phyloP scores from a whole-genome alignment of 192 early-diverging fungal species.

The Dimargaris cristalligena region DNA sequence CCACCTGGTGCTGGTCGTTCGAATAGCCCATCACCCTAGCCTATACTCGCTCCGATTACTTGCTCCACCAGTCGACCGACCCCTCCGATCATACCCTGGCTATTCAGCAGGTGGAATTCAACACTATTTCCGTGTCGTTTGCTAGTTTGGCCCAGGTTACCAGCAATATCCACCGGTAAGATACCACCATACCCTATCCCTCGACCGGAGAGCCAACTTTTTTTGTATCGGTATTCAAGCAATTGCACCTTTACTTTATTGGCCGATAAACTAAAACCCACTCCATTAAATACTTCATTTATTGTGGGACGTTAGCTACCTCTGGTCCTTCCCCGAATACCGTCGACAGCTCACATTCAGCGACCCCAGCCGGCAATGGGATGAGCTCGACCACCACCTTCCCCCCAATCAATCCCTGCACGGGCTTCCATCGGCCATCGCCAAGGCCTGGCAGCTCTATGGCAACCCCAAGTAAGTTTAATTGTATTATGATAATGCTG shows the following conservation, averaged over 20 bases:
- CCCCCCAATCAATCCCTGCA: background rate
- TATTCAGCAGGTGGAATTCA: constrained; percentile 92
- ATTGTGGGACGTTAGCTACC: too few relatives aligned
- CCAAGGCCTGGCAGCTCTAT: constrained; percentile 35
- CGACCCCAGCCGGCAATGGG: too few relatives aligned
- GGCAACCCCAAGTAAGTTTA: constrained; percentile 33
- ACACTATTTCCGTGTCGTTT: constrained; percentile 91
- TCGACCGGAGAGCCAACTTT: too few relatives aligned
- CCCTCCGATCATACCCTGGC: constrained; percentile 21
- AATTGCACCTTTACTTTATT: too few relatives aligned
- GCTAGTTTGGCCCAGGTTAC: constrained; percentile 58
- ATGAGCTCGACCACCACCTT: background rate
- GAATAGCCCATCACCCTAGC: too few relatives aligned
- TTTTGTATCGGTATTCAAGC: background rate
- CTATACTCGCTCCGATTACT: constrained; percentile 88
- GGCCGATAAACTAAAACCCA: too few relatives aligned
- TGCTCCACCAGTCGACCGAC: constrained; percentile 47
- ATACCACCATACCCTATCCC: background rate
- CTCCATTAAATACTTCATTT: too few relatives aligned
- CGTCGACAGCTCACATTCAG: constrained; percentile 12
- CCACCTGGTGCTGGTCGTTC: too few relatives aligned
- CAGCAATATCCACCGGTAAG: constrained; percentile 60
- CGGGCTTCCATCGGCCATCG: background rate
- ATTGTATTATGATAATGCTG: too few relatives aligned
- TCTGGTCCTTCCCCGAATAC: constrained; percentile 25